These are phyloP conservation scores for Ustilago curta DNA, from an alignment of 1,284 basidiomycete species.

Conservation along the genomic window DNA sequence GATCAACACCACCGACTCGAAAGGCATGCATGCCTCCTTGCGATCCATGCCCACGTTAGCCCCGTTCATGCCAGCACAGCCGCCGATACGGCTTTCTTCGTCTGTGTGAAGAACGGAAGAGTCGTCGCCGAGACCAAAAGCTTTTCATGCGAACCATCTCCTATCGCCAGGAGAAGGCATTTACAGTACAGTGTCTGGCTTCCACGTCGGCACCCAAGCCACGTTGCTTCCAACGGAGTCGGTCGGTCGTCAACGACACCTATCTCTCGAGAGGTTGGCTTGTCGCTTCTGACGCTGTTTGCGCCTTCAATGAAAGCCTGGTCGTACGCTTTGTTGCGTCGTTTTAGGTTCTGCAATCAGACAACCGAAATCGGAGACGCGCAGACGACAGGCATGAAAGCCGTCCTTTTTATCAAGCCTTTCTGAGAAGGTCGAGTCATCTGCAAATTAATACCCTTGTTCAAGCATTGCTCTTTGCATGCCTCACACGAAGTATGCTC, in stretches of 20 bases:
- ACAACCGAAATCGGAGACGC: not conserved
- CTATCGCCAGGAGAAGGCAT: not conserved
- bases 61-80: slow-evolving; percentile 2
- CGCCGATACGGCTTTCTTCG: not conserved
- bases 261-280: not conserved
- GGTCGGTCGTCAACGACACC: not conserved
- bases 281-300: too few species aligned
- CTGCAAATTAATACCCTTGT: not conserved
- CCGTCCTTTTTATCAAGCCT: not conserved
- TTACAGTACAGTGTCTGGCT: not conserved
- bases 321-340: not conserved
- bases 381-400: not conserved
- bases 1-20: not conserved
- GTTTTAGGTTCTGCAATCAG: not conserved
- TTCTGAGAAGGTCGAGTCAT: slow-evolving; percentile 30
- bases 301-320: not conserved
- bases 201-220: slow-evolving; percentile 4
- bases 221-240: slow-evolving; percentile 15
- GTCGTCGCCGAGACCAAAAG: not conserved
- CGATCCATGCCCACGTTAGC: not conserved
- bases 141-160: not conserved
- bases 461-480: not conserved
- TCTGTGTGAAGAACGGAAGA: not conserved
- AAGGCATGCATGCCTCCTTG: slow-evolving; percentile 3
- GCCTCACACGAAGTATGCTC: not conserved